phyloP scores from a whole-genome alignment of 805 yeast genomes.

The Blastobotrys americana region DNA sequence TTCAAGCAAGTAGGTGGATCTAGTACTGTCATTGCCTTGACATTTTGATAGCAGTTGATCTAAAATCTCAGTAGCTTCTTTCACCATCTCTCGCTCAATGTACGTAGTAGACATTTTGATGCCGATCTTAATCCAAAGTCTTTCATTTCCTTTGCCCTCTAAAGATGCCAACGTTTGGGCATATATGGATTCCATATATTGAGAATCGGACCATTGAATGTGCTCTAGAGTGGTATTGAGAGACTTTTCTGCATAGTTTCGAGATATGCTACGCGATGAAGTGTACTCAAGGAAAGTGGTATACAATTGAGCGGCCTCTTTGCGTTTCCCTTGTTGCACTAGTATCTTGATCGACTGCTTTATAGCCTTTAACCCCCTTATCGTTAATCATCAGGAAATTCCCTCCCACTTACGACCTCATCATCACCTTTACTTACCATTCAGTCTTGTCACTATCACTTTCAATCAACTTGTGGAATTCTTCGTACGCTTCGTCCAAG shows the following conservation, averaged over 20 bases:
- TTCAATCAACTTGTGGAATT: slow-evolving; percentile 25
- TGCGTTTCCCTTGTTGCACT: slow-evolving; percentile 16
- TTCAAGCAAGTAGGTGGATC: slow-evolving; percentile 42
- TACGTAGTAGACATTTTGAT: slow-evolving; percentile 29
- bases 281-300: slow-evolving; percentile 18
- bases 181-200: slow-evolving; percentile 25
- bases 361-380: slow-evolving; percentile 29
- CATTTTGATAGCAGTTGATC: slow-evolving; percentile 2
- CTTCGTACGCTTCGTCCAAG: slow-evolving; percentile 26
- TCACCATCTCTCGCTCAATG: slow-evolving; percentile 23
- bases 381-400: slow-evolving; percentile 9
- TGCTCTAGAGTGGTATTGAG: slow-evolving; percentile 28
- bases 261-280: slow-evolving; percentile 19
- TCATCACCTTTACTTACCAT: slow-evolving; percentile 12
- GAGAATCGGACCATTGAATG: slow-evolving; percentile 19
- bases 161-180: slow-evolving; percentile 23
- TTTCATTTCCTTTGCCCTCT: slow-evolving; percentile 21
- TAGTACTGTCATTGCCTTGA: slow-evolving; percentile 1
- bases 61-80: slow-evolving; percentile 13
- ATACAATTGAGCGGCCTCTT: slow-evolving; percentile 19
- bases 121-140: slow-evolving; percentile 27
- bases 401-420: background rate
- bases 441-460: slow-evolving; percentile 22
- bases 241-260: slow-evolving; percentile 32
- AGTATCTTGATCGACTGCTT: slow-evolving; percentile 33